These are phyloP conservation scores for Eremothecium cymbalariae DNA, from an alignment of 1,139 yeast species.

Conservation along the genomic window DNA sequence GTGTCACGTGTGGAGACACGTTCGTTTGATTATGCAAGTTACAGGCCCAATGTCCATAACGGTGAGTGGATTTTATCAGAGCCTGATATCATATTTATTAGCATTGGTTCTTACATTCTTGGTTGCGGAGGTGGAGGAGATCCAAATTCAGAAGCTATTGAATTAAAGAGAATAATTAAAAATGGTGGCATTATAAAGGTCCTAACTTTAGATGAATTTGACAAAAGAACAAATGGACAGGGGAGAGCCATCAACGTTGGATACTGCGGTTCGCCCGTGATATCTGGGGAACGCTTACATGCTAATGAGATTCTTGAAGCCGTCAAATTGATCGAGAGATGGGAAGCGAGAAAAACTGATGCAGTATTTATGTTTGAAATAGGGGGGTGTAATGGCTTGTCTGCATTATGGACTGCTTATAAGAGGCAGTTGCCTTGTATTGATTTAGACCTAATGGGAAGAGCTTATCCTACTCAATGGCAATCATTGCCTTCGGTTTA, in stretches of 20 bases:
- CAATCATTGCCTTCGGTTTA: constrained; percentile 35
- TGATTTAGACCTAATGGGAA: constrained; percentile 41
- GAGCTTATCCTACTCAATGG: constrained; percentile 40
- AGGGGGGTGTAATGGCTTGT: constrained; percentile 42
- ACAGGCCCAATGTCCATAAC: constrained; percentile 34
- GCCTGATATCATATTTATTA: constrained; percentile 37
- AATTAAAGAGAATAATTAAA: constrained; percentile 32
- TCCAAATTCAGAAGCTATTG: constrained; percentile 38
- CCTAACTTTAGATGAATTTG: constrained; percentile 32
- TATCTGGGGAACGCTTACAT: constrained; percentile 37
- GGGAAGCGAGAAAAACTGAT: constrained; percentile 26
- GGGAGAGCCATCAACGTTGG: constrained; percentile 36
- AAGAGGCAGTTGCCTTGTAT: constrained; percentile 33
- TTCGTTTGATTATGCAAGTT: constrained; percentile 24
- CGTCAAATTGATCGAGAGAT: constrained; percentile 29
- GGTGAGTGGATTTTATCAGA: constrained; percentile 38
- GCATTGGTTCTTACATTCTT: constrained; percentile 39
- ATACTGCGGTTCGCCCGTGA: constrained; percentile 43
- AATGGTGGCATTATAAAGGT: constrained; percentile 34
- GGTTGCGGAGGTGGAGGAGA: constrained; percentile 48
- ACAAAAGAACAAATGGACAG: constrained; percentile 25
- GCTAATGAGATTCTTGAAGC: constrained; percentile 36
- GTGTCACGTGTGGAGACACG: constrained; percentile 13
- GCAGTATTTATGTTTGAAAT: constrained; percentile 36
- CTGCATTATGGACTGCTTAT: constrained; percentile 30